Evolutionary conservation across 192 early-diverging fungal genomes (phyloP), one percentile per base, ranked within the genome.

Genomic region (Backusella psychrophila): DNA sequence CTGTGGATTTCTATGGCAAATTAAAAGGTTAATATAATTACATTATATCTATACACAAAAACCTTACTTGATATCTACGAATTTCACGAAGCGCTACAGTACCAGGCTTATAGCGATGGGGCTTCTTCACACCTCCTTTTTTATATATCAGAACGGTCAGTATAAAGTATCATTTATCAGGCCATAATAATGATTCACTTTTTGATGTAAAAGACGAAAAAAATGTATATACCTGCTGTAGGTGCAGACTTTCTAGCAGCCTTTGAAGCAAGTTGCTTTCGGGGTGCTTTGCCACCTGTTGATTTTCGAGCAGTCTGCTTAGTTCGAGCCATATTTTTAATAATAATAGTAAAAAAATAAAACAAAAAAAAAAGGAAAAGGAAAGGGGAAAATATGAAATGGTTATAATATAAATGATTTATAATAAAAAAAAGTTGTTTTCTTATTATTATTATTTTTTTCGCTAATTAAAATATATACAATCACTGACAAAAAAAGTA

Each of bases 291-390:
- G 76, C 96, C 96, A 80, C 96, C 98, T 76, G 98, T 99, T 63
- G 97, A 98, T 87, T 99, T 99, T 86, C 97, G 94, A 56, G 97
- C 96, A 56, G 96, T 99, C 85, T 99, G 97, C 86, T 97, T 89
- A 67, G 88, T 89, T 79, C 88, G 79, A 53, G 88, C 88, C 88
- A 89, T 89, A 46, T 69, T 69, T 31, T 71, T 12, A 26, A 21
- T 29, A 29, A 21, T 7, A 21, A 44, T 12, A 29, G 12, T 29
- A 63, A 63, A 29, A 63, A 31, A 31, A 17, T 15, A 46, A 46
- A 31, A 39, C 23, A 14, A 70, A 70, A 26, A 42, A 49, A 17
- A 33, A 71, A 29, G 2, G 29, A 12, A 71, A 71, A 17, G 31
- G 17, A 71, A 31, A 71, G 29, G 31, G 44, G 34, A 41, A 71